Conservation (phyloP, 2,329 filamentous ascomycete species). For the Diplodia corticola region DNA sequence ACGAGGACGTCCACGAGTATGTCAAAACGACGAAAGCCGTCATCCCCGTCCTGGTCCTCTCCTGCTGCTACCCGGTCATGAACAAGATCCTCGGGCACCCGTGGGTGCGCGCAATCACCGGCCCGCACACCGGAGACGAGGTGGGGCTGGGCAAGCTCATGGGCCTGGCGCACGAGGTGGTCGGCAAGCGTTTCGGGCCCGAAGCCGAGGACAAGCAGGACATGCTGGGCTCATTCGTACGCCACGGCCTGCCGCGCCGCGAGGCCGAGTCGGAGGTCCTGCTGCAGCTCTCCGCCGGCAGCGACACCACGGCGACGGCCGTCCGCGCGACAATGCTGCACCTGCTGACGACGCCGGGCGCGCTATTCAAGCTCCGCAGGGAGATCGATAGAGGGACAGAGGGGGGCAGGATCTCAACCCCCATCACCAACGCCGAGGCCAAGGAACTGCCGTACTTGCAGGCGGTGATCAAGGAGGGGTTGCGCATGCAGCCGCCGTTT, state of each 20-base stretch:
- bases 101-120: constrained; percentile 42
- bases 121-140: constrained; percentile 24
- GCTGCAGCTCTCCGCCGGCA: constrained; percentile 55
- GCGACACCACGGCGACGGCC: constrained; percentile 59
- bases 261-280: constrained; percentile 48
- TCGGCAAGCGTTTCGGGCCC: constrained; percentile 48
- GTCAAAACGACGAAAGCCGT: constrained; percentile 31
- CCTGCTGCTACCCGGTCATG: constrained; percentile 48
- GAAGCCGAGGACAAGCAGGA: constrained; percentile 46
- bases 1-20: constrained; percentile 49
- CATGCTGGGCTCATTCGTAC: constrained; percentile 57
- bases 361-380: constrained; percentile 47
- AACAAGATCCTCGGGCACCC: constrained; percentile 43
- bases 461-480: constrained; percentile 50
- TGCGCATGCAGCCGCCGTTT: constrained; percentile 48
- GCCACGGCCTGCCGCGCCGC: constrained; percentile 41
- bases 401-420: constrained; percentile 38
- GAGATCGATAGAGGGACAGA: constrained; percentile 53
- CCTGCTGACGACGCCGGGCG: constrained; percentile 52
- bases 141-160: constrained; percentile 26
- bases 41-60: constrained; percentile 26
- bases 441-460: constrained; percentile 46
- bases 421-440: constrained; percentile 53
- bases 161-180: constrained; percentile 47
- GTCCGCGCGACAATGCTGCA: constrained; percentile 56